phyloP scores from a whole-genome alignment of 2,329 filamentous ascomycete genomes.

The Pseudopyrenochaeta lycopersici region DNA sequence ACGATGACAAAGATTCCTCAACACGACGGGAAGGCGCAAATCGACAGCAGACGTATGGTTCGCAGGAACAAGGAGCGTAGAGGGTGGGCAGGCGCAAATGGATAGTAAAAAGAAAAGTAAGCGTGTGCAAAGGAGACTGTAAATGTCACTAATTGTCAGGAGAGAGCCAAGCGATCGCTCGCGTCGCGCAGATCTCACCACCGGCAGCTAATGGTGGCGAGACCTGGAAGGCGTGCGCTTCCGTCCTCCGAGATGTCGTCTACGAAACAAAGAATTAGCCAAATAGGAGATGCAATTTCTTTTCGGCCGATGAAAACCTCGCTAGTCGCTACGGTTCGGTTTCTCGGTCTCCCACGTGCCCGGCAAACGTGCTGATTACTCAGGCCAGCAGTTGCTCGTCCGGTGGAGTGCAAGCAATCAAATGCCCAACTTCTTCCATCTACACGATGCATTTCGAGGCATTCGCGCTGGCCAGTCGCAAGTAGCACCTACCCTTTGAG shows the following conservation, averaged over 20 bases:
- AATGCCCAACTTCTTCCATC: too few relatives aligned
- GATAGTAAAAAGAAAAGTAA: background rate
- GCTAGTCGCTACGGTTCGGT: background rate
- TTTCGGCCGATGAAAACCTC: constrained; percentile 1
- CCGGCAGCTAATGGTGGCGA: constrained; percentile 29
- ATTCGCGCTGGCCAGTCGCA: too few relatives aligned
- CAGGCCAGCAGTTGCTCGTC: background rate
- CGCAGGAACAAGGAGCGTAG: constrained; percentile 22
- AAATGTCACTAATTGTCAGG: constrained; percentile 25
- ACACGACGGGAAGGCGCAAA: background rate
- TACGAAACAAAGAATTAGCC: constrained; percentile 4
- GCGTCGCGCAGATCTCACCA: constrained; percentile 25
- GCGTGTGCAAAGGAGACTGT: constrained; percentile 12
- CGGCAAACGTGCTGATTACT: background rate
- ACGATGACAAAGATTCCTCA: background rate
- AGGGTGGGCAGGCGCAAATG: constrained; percentile 11
- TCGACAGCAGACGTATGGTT: background rate
- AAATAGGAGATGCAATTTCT: constrained; percentile 22
- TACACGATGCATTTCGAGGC: too few relatives aligned
- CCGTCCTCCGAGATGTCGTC: constrained; percentile 19
- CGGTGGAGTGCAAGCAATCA: background rate
- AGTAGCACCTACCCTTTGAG: too few relatives aligned
- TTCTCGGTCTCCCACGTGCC: background rate
- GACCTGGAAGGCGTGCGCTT: constrained; percentile 20
- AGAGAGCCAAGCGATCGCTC: constrained; percentile 24